Conservation (phyloP, 345 rosid genomes). For the Kandelia obovata region DNA sequence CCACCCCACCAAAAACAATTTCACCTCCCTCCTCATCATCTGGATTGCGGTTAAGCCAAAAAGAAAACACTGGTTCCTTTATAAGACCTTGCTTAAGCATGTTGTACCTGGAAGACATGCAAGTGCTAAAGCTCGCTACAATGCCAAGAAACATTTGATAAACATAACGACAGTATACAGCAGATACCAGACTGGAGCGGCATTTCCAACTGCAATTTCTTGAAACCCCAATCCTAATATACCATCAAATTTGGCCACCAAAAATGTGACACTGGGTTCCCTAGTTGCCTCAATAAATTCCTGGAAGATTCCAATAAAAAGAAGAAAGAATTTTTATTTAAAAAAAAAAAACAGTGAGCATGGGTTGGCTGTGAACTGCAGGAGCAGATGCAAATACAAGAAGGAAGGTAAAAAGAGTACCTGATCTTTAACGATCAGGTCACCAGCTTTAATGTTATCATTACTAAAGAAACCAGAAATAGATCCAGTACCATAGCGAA, state of each 20-base stretch:
- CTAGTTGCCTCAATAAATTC: slow-evolving; percentile 32
- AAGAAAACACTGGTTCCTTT: slow-evolving; percentile 26
- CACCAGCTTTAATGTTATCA: slow-evolving; percentile 24
- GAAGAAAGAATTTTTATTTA: not conserved
- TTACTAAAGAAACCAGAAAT: slow-evolving; percentile 31
- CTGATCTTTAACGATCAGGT: slow-evolving; percentile 28
- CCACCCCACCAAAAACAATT: slow-evolving; percentile 32
- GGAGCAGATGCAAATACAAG: not conserved
- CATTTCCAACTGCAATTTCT: slow-evolving; percentile 30
- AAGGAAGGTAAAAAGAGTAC: slow-evolving; percentile 1
- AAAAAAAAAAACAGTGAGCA: not conserved
- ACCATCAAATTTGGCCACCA: slow-evolving; percentile 33
- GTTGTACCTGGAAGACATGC: slow-evolving; percentile 23
- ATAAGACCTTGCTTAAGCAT: slow-evolving; percentile 30
- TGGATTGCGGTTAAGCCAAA: slow-evolving; percentile 30
- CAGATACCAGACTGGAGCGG: slow-evolving; percentile 31
- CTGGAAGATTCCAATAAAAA: slow-evolving; percentile 6
- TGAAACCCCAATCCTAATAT: slow-evolving; percentile 33
- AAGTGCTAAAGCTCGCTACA: not conserved
- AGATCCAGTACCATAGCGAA: slow-evolving; percentile 27
- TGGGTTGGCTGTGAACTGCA: not conserved
- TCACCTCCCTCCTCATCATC: slow-evolving; percentile 33
- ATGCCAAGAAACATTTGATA: not conserved
- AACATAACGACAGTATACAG: not conserved
- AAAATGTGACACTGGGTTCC: slow-evolving; percentile 27